Conservation (phyloP, 805 yeast species). For the Metschnikowia kofuensis region DNA sequence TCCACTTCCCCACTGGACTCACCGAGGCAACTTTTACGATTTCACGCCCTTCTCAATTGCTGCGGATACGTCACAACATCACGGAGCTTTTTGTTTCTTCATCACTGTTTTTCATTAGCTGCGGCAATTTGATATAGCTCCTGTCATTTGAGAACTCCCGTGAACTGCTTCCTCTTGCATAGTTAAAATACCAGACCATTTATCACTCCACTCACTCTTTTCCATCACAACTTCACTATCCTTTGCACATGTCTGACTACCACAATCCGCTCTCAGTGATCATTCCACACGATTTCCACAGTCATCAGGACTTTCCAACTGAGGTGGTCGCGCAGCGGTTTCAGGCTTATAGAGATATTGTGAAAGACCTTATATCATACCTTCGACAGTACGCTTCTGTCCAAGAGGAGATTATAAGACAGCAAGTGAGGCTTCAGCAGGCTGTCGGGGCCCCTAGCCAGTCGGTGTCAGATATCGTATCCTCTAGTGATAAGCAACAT, state of each 20-base stretch:
- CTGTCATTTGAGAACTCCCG: too few relatives aligned
- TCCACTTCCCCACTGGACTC: not conserved
- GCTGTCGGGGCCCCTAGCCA: constrained; percentile 42
- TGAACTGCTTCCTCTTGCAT: too few relatives aligned
- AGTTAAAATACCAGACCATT: too few relatives aligned
- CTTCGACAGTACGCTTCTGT: constrained; percentile 77
- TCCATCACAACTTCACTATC: not conserved
- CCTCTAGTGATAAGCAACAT: constrained; percentile 8
- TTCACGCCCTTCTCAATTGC: not conserved
- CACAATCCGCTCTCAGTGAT: constrained; percentile 40
- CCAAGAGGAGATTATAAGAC: constrained; percentile 85
- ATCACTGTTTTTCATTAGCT: too few relatives aligned
- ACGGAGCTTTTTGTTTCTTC: too few relatives aligned
- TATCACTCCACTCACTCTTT: not conserved
- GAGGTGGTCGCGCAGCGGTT: constrained; percentile 82
- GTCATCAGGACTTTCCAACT: constrained; percentile 59
- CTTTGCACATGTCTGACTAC: constrained; percentile 15
- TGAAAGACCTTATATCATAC: constrained; percentile 71
- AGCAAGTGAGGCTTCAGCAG: constrained; percentile 75
- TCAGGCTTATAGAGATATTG: constrained; percentile 79
- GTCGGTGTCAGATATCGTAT: constrained; percentile 1
- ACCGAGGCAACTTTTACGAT: not conserved
- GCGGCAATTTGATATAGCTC: too few relatives aligned
- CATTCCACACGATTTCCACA: constrained; percentile 35
- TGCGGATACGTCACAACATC: too few relatives aligned